These are phyloP conservation scores for Aureococcus anophagefferens DNA, from an alignment of 108 stramenopile species.

Conservation along the genomic window DNA sequence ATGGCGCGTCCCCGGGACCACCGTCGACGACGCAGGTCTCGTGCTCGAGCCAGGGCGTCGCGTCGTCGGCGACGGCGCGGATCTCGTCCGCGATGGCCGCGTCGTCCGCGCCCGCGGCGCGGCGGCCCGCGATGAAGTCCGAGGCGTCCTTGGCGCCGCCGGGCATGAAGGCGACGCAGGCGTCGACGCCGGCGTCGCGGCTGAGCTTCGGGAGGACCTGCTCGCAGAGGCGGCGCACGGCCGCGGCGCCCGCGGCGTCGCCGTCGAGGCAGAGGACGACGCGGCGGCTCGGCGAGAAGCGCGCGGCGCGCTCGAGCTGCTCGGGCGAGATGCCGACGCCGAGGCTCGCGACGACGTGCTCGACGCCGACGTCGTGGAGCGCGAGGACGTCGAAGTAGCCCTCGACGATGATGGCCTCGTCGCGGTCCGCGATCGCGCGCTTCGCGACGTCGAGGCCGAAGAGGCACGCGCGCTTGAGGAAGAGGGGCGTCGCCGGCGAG, in stretches of 20 bases:
- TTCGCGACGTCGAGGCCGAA: slow-evolving; percentile 65
- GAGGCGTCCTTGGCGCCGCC: slow-evolving; percentile 65
- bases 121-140: slow-evolving; percentile 54
- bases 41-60: slow-evolving; percentile 48
- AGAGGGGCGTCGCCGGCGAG: slow-evolving; percentile 72
- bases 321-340: slow-evolving; percentile 69
- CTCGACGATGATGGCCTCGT: slow-evolving; percentile 64
- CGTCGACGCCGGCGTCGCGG: slow-evolving; percentile 39
- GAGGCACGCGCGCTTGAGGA: slow-evolving; percentile 64
- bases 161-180: slow-evolving; percentile 58
- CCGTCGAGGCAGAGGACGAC: slow-evolving; percentile 75
- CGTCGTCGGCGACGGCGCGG: slow-evolving; percentile 41
- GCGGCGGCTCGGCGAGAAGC: slow-evolving; percentile 32
- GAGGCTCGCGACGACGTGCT: slow-evolving; percentile 69
- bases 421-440: slow-evolving; percentile 20
- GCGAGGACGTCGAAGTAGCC: slow-evolving; percentile 88
- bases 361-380: slow-evolving; percentile 61
- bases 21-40: no score
- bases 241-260: slow-evolving; percentile 69
- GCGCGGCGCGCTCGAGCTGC: slow-evolving; percentile 52
- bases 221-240: slow-evolving; percentile 61
- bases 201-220: slow-evolving; percentile 37
- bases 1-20: no score
- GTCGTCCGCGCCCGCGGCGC: slow-evolving; percentile 18
- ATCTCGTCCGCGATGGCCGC: slow-evolving; percentile 10